These are phyloP conservation scores for Ambrosiella cleistominuta DNA, from an alignment of 2,329 filamentous ascomycete species.

Conservation along the genomic window DNA sequence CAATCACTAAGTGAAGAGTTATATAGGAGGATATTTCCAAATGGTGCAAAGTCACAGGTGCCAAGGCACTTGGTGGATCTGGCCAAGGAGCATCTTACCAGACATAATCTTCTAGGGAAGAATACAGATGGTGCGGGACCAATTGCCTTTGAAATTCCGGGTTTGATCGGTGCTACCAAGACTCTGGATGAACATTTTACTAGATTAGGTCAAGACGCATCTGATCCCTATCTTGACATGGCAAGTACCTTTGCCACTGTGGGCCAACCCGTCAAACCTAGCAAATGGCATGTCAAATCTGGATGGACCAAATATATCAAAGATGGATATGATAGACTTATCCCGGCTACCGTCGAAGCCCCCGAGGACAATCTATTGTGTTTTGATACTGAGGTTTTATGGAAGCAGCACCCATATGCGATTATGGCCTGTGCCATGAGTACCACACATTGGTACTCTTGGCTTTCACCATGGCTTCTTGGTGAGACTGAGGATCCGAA, in stretches of 20 bases:
- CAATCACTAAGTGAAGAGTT: conserved; percentile 81
- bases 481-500: conserved; percentile 59
- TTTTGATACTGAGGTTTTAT: conserved; percentile 96
- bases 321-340: conserved; percentile 39
- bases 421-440: conserved; percentile 94
- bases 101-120: conserved; percentile 80
- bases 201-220: conserved; percentile 68
- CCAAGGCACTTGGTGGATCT: conserved; percentile 54
- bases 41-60: conserved; percentile 33
- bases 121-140: conserved; percentile 61
- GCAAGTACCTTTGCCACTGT: conserved; percentile 57
- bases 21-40: conserved; percentile 65
- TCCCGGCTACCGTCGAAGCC: conserved; percentile 47
- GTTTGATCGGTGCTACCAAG: conserved; percentile 45
- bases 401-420: conserved; percentile 77
- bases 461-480: conserved; percentile 89
- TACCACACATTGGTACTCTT: conserved; percentile 85
- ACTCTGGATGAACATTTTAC: conserved; percentile 90
- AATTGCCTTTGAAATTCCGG: conserved; percentile 71
- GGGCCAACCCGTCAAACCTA: conserved; percentile 39
- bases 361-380: conserved; percentile 70
- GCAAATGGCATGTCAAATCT: conserved; percentile 59
- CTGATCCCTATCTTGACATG: conserved; percentile 62
- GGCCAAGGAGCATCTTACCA: conserved; percentile 61
- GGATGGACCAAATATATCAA: conserved; percentile 88